These are phyloP conservation scores for Phytophthora macrochlamydospora DNA, from an alignment of 352 stramenopile species.

Conservation along the genomic window DNA sequence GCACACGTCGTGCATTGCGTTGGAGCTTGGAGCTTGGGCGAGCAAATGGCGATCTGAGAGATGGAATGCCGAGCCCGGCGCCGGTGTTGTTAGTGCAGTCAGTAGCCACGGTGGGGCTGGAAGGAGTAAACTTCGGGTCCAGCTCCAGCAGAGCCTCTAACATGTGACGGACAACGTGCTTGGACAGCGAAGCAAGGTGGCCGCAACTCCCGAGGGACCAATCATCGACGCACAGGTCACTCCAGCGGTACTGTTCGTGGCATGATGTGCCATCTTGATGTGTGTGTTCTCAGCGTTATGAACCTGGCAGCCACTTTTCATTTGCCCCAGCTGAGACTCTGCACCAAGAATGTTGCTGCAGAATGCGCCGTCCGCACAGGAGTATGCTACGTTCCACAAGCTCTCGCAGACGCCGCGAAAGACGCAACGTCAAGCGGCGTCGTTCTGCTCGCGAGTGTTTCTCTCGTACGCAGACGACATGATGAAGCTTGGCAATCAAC, in stretches of 20 bases:
- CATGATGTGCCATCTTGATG: not conserved
- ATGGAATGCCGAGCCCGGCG: too few relatives aligned
- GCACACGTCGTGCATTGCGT: too few relatives aligned
- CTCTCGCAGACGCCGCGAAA: not conserved
- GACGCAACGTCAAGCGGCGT: constrained; percentile 2
- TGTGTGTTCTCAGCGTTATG: not conserved
- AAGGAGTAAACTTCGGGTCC: too few relatives aligned
- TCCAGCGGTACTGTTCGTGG: not conserved
- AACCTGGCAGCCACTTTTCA: not conserved
- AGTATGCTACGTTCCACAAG: constrained; percentile 19
- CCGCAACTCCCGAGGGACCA: not conserved
- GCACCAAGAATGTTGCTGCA: not conserved
- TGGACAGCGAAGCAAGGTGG: too few relatives aligned
- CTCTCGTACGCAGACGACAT: constrained; percentile 46
- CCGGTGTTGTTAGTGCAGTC: too few relatives aligned
- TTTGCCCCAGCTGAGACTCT: not conserved
- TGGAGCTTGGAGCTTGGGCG: too few relatives aligned
- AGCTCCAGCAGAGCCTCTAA: too few relatives aligned
- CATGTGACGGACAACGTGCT: too few relatives aligned
- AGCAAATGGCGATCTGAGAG: too few relatives aligned
- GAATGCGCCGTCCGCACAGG: not conserved
- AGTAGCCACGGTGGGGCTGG: too few relatives aligned
- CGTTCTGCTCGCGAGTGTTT: constrained; percentile 29
- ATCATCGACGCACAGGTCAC: not conserved
- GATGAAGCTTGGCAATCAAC: constrained; percentile 40